phyloP scores from a whole-genome alignment of 257 asterid genomes.

The Ligustrum vulgare region DNA sequence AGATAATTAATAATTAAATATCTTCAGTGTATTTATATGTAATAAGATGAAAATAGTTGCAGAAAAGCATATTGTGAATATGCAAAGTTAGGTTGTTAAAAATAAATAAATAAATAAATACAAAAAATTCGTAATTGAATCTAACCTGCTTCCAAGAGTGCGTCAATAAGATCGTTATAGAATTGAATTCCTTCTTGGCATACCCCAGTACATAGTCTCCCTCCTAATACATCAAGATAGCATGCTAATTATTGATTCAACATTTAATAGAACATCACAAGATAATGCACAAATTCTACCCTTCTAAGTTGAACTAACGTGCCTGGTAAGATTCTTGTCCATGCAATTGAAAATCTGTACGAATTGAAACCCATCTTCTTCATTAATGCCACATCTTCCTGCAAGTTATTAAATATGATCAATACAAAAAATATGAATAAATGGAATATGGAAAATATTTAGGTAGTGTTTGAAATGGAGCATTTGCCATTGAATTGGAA shows the following conservation, averaged over 20 bases:
- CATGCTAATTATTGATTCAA: background rate
- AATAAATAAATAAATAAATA: background rate
- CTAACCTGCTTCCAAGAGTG: slow-evolving; percentile 26
- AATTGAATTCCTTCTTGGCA: slow-evolving; percentile 18
- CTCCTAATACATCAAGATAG: background rate
- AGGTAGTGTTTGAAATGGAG: too few species aligned
- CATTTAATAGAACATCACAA: background rate
- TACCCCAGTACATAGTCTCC: slow-evolving; percentile 23
- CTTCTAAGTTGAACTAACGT: background rate
- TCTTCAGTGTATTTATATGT: too few species aligned
- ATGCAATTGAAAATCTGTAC: slow-evolving; percentile 30
- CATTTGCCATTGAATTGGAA: too few species aligned
- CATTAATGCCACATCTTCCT: slow-evolving; percentile 23
- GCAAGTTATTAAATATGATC: background rate
- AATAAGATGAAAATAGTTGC: too few species aligned
- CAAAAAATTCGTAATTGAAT: too few species aligned
- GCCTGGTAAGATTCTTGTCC: slow-evolving; percentile 31
- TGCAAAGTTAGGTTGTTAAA: too few species aligned
- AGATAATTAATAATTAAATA: background rate
- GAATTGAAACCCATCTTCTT: slow-evolving; percentile 16
- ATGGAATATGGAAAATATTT: too few species aligned
- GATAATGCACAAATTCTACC: too few species aligned
- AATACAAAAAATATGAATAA: too few species aligned
- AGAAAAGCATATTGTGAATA: too few species aligned
- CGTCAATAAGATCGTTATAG: slow-evolving; percentile 32